phyloP scores from a whole-genome alignment of 345 rosid species.

The Ceriops decandra region DNA sequence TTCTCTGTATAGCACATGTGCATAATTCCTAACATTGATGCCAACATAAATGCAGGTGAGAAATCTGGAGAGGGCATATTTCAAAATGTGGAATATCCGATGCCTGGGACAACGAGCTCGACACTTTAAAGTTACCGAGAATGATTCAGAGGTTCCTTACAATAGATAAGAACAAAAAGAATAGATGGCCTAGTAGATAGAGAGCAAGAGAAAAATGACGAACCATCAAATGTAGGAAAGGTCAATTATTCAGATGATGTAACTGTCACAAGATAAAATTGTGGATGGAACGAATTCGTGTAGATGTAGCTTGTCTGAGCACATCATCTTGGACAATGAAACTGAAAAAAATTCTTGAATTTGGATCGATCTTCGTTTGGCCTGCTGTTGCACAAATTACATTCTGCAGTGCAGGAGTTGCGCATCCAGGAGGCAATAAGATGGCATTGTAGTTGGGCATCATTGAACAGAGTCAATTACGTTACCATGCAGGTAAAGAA shows the following conservation, averaged over 20 bases:
- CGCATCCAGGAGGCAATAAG: too few relatives aligned
- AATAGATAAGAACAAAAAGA: conserved; percentile 11
- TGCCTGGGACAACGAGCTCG: conserved; percentile 71
- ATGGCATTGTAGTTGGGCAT: too few relatives aligned
- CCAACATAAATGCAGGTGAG: conserved; percentile 53
- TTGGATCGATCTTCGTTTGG: too few relatives aligned
- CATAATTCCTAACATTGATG: not conserved
- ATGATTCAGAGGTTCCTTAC: conserved; percentile 69
- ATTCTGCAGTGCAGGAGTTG: too few relatives aligned
- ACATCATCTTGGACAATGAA: too few relatives aligned
- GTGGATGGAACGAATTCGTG: too few relatives aligned
- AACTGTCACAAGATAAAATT: conserved; percentile 1
- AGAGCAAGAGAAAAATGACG: conserved; percentile 3
- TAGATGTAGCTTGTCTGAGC: too few relatives aligned
- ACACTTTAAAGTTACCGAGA: conserved; percentile 77
- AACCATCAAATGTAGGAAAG: not conserved
- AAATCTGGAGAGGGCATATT: conserved; percentile 83
- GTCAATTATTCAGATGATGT: conserved; percentile 13
- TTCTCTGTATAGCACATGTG: not conserved
- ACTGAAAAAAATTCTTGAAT: too few relatives aligned
- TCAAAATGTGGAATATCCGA: conserved; percentile 92
- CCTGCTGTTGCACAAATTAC: too few relatives aligned
- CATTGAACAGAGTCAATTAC: too few relatives aligned
- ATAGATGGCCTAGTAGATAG: conserved; percentile 22
- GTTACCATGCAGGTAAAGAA: too few relatives aligned